phyloP scores from a whole-genome alignment of 2,329 filamentous ascomycete species.

The Pseudogymnoascus sp. region DNA sequence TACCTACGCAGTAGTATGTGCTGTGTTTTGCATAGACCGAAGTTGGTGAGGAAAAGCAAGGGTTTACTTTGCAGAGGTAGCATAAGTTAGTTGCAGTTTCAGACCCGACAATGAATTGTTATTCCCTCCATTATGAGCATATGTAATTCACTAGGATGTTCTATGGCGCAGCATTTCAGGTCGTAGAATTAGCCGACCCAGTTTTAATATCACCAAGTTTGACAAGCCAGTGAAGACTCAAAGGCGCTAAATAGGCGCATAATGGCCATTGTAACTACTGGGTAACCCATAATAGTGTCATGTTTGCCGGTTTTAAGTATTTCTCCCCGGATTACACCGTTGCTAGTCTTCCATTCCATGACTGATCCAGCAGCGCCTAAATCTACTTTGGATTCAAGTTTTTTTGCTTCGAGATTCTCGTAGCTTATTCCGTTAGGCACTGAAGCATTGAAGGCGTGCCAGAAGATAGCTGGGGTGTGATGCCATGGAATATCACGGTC shows the following conservation, averaged over 20 bases:
- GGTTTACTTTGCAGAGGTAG: not conserved
- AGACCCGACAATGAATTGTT: not conserved
- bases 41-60: not conserved
- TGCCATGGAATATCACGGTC: conserved; percentile 44
- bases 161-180: not conserved
- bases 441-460: conserved; percentile 48
- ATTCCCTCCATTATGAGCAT: not conserved
- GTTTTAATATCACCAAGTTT: no score
- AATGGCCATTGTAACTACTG: conserved; percentile 44
- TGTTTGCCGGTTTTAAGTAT: conserved; percentile 50
- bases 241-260: conserved; percentile 35
- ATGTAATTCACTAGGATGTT: not conserved
- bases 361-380: conserved; percentile 43
- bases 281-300: conserved; percentile 51
- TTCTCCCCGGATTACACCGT: conserved; percentile 45
- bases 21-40: no score
- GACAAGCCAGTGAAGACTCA: no score
- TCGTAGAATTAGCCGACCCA: not conserved
- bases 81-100: not conserved
- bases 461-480: conserved; percentile 44
- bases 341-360: conserved; percentile 39
- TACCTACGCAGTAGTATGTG: no score
- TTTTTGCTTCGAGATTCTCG: conserved; percentile 40
- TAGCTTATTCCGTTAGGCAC: conserved; percentile 30
- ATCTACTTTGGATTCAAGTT: conserved; percentile 31